phyloP scores from a whole-genome alignment of 106 monocot genomes.

The Amphibolis antarctica region DNA sequence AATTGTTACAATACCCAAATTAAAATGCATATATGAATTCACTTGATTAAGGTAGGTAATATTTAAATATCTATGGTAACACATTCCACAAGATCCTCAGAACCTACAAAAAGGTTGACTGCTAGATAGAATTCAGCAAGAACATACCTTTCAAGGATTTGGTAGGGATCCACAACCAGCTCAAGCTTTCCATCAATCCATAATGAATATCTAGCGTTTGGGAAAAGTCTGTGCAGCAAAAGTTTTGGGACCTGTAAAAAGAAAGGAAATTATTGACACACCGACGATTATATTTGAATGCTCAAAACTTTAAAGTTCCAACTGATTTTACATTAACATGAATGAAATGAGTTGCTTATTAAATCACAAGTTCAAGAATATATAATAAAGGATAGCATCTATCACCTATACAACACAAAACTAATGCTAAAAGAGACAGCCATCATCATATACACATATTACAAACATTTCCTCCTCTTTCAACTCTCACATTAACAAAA shows the following conservation, averaged over 20 bases:
- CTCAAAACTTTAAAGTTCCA: background rate
- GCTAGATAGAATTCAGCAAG: background rate
- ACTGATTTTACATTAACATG: background rate
- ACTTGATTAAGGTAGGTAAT: too few relatives aligned
- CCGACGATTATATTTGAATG: background rate
- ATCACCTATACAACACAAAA: too few relatives aligned
- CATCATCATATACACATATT: too few relatives aligned
- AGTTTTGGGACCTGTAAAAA: slow-evolving; percentile 50
- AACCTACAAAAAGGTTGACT: background rate
- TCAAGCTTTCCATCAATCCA: slow-evolving; percentile 71
- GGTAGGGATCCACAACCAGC: slow-evolving; percentile 51
- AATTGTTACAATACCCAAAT: too few relatives aligned
- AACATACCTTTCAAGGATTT: slow-evolving; percentile 47
- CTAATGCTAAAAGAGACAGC: too few relatives aligned
- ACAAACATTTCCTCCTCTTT: too few relatives aligned
- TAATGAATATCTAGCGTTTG: slow-evolving; percentile 40
- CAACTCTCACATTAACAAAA: too few relatives aligned
- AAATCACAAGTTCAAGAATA: too few relatives aligned
- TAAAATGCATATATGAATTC: too few relatives aligned
- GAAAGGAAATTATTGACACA: background rate
- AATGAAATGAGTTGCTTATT: background rate
- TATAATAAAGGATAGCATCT: too few relatives aligned
- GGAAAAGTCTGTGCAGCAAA: slow-evolving; percentile 47
- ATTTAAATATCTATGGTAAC: too few relatives aligned
- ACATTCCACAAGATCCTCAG: too few relatives aligned